Evolutionary conservation across 1,139 yeast genomes (phyloP), one percentile per base, ranked within the genome.

Genomic region (Hansenula lynferdii): DNA sequence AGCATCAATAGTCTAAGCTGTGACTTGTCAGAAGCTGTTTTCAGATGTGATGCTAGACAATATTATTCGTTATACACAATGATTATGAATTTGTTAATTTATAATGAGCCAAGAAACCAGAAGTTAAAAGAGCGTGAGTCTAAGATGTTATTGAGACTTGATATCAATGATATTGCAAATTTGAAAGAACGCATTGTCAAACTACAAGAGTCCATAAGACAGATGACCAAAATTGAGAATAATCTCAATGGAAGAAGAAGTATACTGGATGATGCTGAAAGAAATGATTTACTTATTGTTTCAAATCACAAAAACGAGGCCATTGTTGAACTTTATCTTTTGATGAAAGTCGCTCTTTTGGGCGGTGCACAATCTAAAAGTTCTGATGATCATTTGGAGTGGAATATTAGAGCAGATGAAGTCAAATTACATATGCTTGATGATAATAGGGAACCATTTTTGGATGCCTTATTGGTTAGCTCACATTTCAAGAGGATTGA

Each of bases 21-120:
- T 6, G 85, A 83, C 47, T 65, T 87, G 39, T 85, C 95, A 6
- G 74, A 78, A 46, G 71, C 86, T 37, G 81, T 80, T 10, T 67
- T 89, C 1, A 72, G 75, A 26, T 80, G 92, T 37, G 87, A 85
- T 42, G 83, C 96, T 0, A 60, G 60, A 23, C 96, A 89, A 51
- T 90, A 86, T 56, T 69, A 75, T 34, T 72, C 86, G 0, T 60
- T 86, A 23, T 84, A 75, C 56, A 73, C 77, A 36, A 73, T 87
- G 35, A 70, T 75, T 5, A 72, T 79, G 36, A 85, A 85, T 46
- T 65, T 90, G 38, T 55, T 90, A 42, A 65, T 86, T 19, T 83
- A 81, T 51, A 66, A 75, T 6, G 90, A 85, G 49, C 80, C 86
- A 5, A 68, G 71, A 31, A 70, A 72, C 39, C 78, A 77, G 50